Evolutionary conservation across 345 rosid species (phyloP), one percentile per base, ranked within the genome.

Genomic region (Eucalyptus polybractea): DNA sequence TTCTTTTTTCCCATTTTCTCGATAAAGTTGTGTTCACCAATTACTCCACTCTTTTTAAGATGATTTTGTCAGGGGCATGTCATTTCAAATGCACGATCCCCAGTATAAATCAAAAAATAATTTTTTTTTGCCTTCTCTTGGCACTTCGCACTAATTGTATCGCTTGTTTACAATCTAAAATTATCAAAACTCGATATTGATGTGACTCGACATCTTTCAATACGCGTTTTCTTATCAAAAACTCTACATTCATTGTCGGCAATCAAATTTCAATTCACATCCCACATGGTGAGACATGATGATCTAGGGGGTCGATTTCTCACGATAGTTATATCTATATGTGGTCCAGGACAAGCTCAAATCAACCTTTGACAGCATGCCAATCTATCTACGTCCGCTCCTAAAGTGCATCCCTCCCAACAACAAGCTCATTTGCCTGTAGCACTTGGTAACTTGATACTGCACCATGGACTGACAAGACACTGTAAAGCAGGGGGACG

Each of bases 131-230:
- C 7, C 4, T 6, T 2, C 3, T 19, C 24, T 33, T 37, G 2
- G 1, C 14, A 33, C 6, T 19, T 5, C 0, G 3, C 6, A 3
- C 1, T 72, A 8, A 69, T 17, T 9, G 0, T 9, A 69, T 33
- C 0, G 4, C 25, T 69, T 1, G 4, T 19, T 33, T 69, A 21
- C 2, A n/a, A 65, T 31, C 0, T 13, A n/a, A 65, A 65, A 65
- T 16, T 13, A 65, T 7, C 3, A 0, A 3, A 3, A 69, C 7
- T 33, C 1, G 1, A 33, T 0, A 69, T 69, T 1, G 80, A 69
- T 33, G 25, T 31, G 12, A 69, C 24, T 69, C 13, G 7, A 9
- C 13, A 3, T 69, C 25, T 72, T 72, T 10, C 1, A 0, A 9
- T 72, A 10, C 25, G 13, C 4, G 5, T 33, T 72, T 19, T 72